Base-by-base conservation (phyloP, 2,329 filamentous ascomycete species). In the Fonsecaea nubica region DNA sequence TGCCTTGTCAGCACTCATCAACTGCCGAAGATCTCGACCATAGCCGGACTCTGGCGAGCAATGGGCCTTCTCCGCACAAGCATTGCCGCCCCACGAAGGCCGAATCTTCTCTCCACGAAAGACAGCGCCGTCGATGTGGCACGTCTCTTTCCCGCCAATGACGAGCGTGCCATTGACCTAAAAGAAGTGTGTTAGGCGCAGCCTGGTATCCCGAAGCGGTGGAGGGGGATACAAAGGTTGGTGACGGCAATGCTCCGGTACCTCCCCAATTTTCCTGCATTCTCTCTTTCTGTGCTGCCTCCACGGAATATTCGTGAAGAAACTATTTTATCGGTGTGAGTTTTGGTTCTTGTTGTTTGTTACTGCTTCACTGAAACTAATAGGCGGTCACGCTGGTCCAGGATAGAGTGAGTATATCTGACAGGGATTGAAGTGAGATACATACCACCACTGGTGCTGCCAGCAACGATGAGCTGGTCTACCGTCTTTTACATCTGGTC, bases 401-500 rank as follows among this genome's bases (percentile, higher is more conserved):
- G 15, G 13, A n/a, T 42, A 15, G 8, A 50, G 45, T 12, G 45
- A 25, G 10, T 12, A 25, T 50, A 3, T 25, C 45, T 50, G 45
- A 9, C 8, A 50, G 18, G 3, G 21, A 25, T 25, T 6, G 8
- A 21, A 50, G 45, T 9, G 18, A 50, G 45, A 25, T 25, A 25
- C 25, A 25, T 25, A 25, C 25, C 10, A 50, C 7, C 25, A 12
- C 13, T 21, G 21, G 6, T 50, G 8, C 12, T 7, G 21, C 21
- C 42, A 30, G 5, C 18, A 36, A 60, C 10, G 25, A 69, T 69
- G 67, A 65, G 60, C 5, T 69, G 62, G 64, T 60, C 64, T 8
- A 65, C 45, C n/a, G 6, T 65, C 15, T 69, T 69, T 54, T 48
- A 64, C 35, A 30, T 60, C 60, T 69, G 68, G 68, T 63, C 62